Conservation (phyloP, 1,139 yeast species). For the Taphrina populina region DNA sequence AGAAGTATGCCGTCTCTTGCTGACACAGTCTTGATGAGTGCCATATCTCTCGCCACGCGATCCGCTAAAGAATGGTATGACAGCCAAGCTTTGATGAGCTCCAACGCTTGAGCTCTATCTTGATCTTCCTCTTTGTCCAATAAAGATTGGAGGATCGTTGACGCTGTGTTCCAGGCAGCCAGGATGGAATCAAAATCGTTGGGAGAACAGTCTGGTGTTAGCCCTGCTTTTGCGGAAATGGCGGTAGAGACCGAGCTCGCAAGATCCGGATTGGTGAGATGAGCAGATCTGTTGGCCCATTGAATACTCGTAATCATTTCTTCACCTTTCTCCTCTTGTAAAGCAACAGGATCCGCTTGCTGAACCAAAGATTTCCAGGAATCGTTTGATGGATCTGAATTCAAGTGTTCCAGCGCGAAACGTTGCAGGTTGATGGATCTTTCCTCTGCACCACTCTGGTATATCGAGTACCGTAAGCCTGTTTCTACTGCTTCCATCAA, state of each 20-base stretch:
- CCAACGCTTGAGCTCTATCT: conserved; percentile 17
- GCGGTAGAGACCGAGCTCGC: conserved; percentile 26
- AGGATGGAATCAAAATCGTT: conserved; percentile 12
- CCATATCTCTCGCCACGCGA: conserved; percentile 14
- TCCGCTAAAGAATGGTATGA: conserved; percentile 12
- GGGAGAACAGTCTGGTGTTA: not conserved
- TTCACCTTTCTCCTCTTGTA: conserved; percentile 1
- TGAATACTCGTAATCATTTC: conserved; percentile 27
- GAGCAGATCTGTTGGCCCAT: conserved; percentile 25
- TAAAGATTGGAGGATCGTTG: conserved; percentile 1
- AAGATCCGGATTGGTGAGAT: conserved; percentile 5
- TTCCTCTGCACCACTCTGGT: conserved; percentile 17
- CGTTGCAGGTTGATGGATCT: conserved; percentile 18
- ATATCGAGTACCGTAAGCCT: conserved; percentile 15
- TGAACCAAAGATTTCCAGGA: conserved; percentile 17
- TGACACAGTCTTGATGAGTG: conserved; percentile 8
- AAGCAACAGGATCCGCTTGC: conserved; percentile 2
- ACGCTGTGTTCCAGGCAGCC: conserved; percentile 16
- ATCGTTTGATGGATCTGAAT: conserved; percentile 1
- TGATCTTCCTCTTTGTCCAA: conserved; percentile 28
- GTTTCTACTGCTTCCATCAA: conserved; percentile 27
- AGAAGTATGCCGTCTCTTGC: conserved; percentile 23
- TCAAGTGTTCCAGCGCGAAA: conserved; percentile 21
- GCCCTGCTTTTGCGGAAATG: conserved; percentile 12
- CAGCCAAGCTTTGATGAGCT: conserved; percentile 21